Evolutionary conservation across 1,284 basidiomycete species (phyloP), one percentile per base, ranked within the genome.

Genomic region (Acaromyces ingoldii): DNA sequence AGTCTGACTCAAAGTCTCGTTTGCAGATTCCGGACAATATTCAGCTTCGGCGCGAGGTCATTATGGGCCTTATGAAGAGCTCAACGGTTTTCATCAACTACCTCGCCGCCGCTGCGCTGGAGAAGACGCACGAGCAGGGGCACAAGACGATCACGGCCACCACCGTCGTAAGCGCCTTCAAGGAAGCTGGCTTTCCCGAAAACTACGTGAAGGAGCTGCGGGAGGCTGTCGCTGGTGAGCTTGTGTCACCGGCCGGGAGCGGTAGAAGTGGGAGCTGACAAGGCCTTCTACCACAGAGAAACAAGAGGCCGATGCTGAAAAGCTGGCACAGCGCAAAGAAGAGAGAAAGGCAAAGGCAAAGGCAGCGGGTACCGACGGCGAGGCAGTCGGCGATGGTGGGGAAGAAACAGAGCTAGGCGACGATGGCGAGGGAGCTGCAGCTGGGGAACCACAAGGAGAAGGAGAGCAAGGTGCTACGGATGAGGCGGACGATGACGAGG

Each of bases 41-140:
- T 33, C 50, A 52, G 44, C 45, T 60, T 31, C 47, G 57, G n/a
- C 55, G 55, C 17, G 57, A 60, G 17, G 43, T 55, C 5, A n/a
- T 52, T 7, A 47, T 44, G 10, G 57, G 48, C 6, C 49, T 60
- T 10, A 55, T 60, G 11, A 60, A 60, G 45, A 46, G 53, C 4
- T 36, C 54, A 11, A 56, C 57, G 6, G 57, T 60, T 6, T 60
- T 60, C 40, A 51, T 57, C 38, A 60, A 50, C 53, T 60, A 60
- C 31, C 31, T 60, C 22, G 30, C 42, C 5, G 53, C 55, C 7
- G 53, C 54, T 5, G 55, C 57, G 43, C 51, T 51, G 24, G 57
- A 60, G 28, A 55, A 56, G 10, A 55, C 57, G 3, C 19, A 53
- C 3, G 57, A 54, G 7, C 49, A 44, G 9, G 57, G 57, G 3